phyloP scores from a whole-genome alignment of 2,329 filamentous ascomycete species.

The Aotearoamyces nothofagi region DNA sequence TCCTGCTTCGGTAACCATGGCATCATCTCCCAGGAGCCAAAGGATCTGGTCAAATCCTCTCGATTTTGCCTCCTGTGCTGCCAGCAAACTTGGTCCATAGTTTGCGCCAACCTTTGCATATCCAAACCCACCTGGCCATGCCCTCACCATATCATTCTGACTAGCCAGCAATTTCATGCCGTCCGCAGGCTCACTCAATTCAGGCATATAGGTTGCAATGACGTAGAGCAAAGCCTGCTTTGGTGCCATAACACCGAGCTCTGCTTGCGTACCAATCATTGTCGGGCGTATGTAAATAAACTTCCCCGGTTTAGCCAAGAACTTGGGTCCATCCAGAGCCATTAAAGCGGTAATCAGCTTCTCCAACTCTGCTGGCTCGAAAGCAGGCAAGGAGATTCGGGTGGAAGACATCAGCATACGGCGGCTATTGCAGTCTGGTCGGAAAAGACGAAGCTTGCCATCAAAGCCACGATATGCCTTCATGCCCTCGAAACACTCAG shows the following conservation, averaged over 20 bases:
- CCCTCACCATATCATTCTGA: constrained; percentile 69
- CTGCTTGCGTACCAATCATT: constrained; percentile 67
- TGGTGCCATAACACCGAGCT: constrained; percentile 68
- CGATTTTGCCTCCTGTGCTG: constrained; percentile 57
- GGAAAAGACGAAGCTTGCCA: constrained; percentile 46
- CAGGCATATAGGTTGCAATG: constrained; percentile 48
- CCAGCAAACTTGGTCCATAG: constrained; percentile 71
- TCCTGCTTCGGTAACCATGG: constrained; percentile 76
- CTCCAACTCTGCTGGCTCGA: constrained; percentile 57
- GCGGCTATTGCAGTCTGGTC: constrained; percentile 36
- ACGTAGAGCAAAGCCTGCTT: constrained; percentile 76
- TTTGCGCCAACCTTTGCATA: constrained; percentile 89
- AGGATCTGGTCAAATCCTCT: constrained; percentile 77
- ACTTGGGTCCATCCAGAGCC: constrained; percentile 58
- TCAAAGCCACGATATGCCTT: constrained; percentile 68
- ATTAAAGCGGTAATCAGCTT: constrained; percentile 59
- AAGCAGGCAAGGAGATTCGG: constrained; percentile 60
- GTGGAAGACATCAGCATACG: constrained; percentile 18
- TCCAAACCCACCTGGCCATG: constrained; percentile 88
- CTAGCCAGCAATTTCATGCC: constrained; percentile 67
- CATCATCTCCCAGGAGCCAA: constrained; percentile 71
- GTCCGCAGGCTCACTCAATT: constrained; percentile 24
- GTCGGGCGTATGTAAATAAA: constrained; percentile 81
- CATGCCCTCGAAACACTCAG: constrained; percentile 65
- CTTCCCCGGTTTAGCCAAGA: constrained; percentile 53